Evolutionary conservation across 345 rosid genomes (phyloP), one percentile per base, ranked within the genome.

Genomic region (rapeseed (Brassica napus)): DNA sequence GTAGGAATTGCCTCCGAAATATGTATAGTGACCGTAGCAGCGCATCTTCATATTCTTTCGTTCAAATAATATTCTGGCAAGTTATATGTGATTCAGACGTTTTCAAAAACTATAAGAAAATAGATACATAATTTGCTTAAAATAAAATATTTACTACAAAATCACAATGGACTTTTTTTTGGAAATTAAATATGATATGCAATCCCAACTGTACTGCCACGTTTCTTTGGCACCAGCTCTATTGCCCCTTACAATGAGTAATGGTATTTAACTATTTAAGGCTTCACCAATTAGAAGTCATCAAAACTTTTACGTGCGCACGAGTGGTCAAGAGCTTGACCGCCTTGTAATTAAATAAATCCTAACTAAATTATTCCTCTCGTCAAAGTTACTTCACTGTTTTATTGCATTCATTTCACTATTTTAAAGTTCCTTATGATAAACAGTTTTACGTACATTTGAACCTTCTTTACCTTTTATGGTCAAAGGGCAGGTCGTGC

Each of bases 381-480:
- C 42, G 44, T 77, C 8, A 65, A 78, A 37, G 52, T 69, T 69
- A 69, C 63, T 44, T 76, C 68, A 68, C 73, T 69, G 54, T 11
- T 31, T 71, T 7, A 16, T n/a, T 44, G 8, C 58, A 64, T 64
- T 64, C 30, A 54, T 24, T 63, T 64, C 34, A 11, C 28, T 26
- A 54, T 54, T 35, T 64, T 44, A 63, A 23, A 70, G 39, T 31
- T 77, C 44, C 15, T 47, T 69, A 16, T 66, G 16, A 6, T 37
- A 35, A 58, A 68, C 23, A 58, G 61, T 54, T 62, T 68, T 69
- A 59, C 69, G 80, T 63, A 77, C 66, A 54, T 55, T 58, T n/a
- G 21, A 52, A 54, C 24, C 60, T 16, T 54, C 60, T 54, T 59
- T 7, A 4, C 42, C 24, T n/a, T 69, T 61, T 30, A n/a, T 18